Evolutionary conservation across 805 yeast species (phyloP), one percentile per base, ranked within the genome.

Genomic region (Tetrapisispora phaffii): DNA sequence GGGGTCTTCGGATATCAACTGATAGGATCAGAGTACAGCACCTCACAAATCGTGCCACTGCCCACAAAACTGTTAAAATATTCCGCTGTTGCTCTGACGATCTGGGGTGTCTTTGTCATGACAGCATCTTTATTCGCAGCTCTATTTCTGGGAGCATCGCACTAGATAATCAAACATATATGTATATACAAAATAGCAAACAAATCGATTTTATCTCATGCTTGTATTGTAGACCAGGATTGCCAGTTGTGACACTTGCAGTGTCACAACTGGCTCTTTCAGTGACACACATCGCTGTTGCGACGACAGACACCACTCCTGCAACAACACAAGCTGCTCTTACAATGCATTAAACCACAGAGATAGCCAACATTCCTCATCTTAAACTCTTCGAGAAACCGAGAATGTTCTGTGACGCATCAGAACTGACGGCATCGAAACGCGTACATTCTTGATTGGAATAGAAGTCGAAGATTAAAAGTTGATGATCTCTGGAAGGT

Each of bases 1-100:
- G 93, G 94, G 0, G 66, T 80, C 46, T 84, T 83, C 60, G 90
- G 90, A 0, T 83, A 66, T 46, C 50, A 48, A 33, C 43, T 59
- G 34, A 57, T 58, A 21, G 60, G 59, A 2, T 54, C 60, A 2
- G 61, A 59, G 34, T 46, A 41, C 21, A 23, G 19, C 7, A 13
- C 17, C 7, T 7, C 28, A 10, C 44, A 45, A 21, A 54, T 56
- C 39, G 44, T 53, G 21, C 53, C 68, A n/a, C 33, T 41, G 10
- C 52, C 61, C 8, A 67, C 65, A 38, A 56, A 46, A 22, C 34
- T 60, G 10, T 57, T 70, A 44, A 72, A 69, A 50, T 60, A 50
- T 26, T 51, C 63, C 4, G 70, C 75, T 1, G 56, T 72, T 40
- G 59, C 54, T 2, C 59, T 76, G 44, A 54, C 68, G 0, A 46